A percentile compares a stretch with the other conserved stretches of the same genome.
phyloP scores from a whole-genome alignment of 129 eudicot genomes.

The Deinandra increscens region DNA sequence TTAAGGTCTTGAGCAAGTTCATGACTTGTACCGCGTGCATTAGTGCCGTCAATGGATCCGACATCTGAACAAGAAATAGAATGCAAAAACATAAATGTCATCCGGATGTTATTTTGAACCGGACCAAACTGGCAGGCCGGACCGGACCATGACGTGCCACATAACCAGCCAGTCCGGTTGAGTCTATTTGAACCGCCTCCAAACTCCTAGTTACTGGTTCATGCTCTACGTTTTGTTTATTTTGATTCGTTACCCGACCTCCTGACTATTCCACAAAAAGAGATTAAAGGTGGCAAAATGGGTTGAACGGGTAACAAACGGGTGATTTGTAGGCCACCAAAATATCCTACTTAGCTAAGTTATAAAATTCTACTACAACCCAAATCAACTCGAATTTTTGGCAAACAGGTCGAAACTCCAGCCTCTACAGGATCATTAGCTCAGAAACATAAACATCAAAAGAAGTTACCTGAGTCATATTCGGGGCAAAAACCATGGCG shows the following conservation, averaged over 20 bases:
- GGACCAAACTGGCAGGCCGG: too few relatives aligned
- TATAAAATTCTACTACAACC: not conserved
- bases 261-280: not conserved
- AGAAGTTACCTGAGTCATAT: slow-evolving; percentile 73
- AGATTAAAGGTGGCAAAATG: not conserved
- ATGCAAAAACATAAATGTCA: not conserved
- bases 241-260: not conserved
- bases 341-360: too few relatives aligned
- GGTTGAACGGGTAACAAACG: not conserved
- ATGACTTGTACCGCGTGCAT: slow-evolving; percentile 95
- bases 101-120: not conserved
- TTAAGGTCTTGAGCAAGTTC: slow-evolving; percentile 67
- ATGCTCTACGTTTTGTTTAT: not conserved
- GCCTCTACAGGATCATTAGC: not conserved
- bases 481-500: slow-evolving; percentile 89
- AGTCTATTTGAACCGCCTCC: too few relatives aligned
- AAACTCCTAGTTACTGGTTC: too few relatives aligned
- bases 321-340: not conserved
- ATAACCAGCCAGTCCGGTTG: too few relatives aligned
- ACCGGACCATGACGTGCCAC: too few relatives aligned
- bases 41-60: slow-evolving; percentile 88
- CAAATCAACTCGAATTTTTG: not conserved
- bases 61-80: slow-evolving; percentile 53
- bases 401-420: not conserved
- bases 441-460: slow-evolving; percentile 16